These are phyloP conservation scores for Phytophthora crassamura DNA, from an alignment of 352 stramenopile genomes.

Conservation along the genomic window DNA sequence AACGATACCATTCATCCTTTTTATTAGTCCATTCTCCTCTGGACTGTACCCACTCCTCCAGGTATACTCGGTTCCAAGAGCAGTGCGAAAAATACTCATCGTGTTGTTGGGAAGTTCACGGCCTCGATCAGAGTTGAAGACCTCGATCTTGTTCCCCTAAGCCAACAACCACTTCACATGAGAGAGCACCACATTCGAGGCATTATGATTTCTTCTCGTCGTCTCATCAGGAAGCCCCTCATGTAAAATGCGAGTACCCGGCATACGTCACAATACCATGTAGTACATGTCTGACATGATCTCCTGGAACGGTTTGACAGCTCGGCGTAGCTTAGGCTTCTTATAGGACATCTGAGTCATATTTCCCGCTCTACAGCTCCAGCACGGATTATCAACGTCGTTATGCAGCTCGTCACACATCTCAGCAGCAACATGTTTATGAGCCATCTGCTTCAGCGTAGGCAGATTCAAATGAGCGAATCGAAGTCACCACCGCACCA, in stretches of 20 bases:
- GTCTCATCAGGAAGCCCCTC: conserved; percentile 17
- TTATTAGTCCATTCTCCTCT: conserved; percentile 6
- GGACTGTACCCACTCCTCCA: background rate
- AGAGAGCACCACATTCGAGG: conserved; percentile 2
- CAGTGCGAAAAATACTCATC: background rate
- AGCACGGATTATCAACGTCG: background rate
- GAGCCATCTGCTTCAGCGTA: conserved; percentile 7
- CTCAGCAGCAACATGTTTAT: background rate
- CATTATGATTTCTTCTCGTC: conserved; percentile 16
- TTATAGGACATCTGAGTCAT: conserved; percentile 24
- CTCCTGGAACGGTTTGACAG: conserved; percentile 12
- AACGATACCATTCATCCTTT: conserved; percentile 5
- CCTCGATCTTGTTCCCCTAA: conserved; percentile 14
- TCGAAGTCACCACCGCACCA: conserved; percentile 9
- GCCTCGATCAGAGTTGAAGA: no score
- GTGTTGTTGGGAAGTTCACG: background rate
- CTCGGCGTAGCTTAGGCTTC: background rate
- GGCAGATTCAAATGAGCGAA: conserved; percentile 15
- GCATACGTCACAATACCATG: conserved; percentile 9
- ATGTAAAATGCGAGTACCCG: conserved; percentile 23
- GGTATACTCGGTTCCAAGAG: conserved; percentile 1
- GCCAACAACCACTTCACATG: conserved; percentile 12
- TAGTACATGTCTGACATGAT: conserved; percentile 26
- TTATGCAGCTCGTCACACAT: background rate
- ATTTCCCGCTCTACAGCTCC: conserved; percentile 8